Conservation (phyloP, 805 yeast genomes). For the Yamadazyma kitorensis region DNA sequence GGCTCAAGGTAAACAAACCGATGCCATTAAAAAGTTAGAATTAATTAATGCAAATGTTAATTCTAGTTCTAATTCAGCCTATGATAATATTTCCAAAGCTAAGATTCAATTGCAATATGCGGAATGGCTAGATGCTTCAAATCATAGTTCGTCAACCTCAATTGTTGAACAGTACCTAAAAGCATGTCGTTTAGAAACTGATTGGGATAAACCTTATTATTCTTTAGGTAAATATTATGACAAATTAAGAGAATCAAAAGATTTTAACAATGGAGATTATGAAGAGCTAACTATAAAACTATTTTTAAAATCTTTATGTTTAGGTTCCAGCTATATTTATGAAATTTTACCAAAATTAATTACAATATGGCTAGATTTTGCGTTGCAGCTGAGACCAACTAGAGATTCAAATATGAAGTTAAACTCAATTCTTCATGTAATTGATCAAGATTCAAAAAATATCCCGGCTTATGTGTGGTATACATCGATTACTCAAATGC, state of each 20-base stretch:
- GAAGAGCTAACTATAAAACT: conserved; percentile 54
- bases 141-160: conserved; percentile 72
- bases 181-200: conserved; percentile 51
- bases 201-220: conserved; percentile 80
- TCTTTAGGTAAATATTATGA: conserved; percentile 76
- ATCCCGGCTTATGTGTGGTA: conserved; percentile 67
- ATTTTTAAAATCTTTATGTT: conserved; percentile 57
- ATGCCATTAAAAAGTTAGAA: conserved; percentile 69
- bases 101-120: conserved; percentile 73
- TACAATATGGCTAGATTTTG: conserved; percentile 87
- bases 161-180: conserved; percentile 67
- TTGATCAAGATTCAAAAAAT: conserved; percentile 17
- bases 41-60: conserved; percentile 30
- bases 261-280: conserved; percentile 44
- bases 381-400: conserved; percentile 24
- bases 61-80: conserved; percentile 9
- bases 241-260: conserved; percentile 69
- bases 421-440: conserved; percentile 1
- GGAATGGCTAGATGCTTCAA: conserved; percentile 84
- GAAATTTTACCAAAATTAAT: conserved; percentile 89
- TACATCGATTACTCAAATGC: conserved; percentile 78
- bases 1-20: conserved; percentile 84
- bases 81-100: conserved; percentile 21
- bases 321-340: conserved; percentile 63
- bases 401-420: conserved; percentile 28